Evolutionary conservation across 805 yeast species (phyloP), one percentile per base, ranked within the genome.

Genomic region (Saccharomycopsis sp.): DNA sequence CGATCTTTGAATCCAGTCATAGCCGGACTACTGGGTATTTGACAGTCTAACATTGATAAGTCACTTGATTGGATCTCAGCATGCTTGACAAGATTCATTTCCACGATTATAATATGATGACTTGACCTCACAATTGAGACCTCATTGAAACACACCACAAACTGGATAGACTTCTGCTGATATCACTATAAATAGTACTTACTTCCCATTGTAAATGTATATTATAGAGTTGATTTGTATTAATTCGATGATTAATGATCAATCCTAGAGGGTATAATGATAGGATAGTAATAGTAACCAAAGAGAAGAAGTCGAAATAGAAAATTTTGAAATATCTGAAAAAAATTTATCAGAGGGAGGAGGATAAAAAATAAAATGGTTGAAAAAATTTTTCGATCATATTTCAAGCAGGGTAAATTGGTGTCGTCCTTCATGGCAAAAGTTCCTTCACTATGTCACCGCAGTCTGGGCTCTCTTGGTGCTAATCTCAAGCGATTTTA

Each of bases 121-220:
- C n/a, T n/a, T n/a, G n/a, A n/a, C 37, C 37, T 29, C 37, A 29
- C 12, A 7, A 29, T 29, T 29, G 5, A 7, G 37, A 29, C 37
- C 37, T n/a, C n/a, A n/a, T n/a, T n/a, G n/a, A 29, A 29, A 12
- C 12, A 5, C 37, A 29, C 37, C 9, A 29, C 37, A 12, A 29
- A 29, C 5, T 12, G 37, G 12, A 29, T 29, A 29, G 9, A 29
- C 37, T 29, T 12, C 5, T 7, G 12, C 37, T 29, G 37, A 29
- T 29, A 7, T 29, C 5, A 29, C 37, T 5, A 29, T 29, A 29
- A 12, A 5, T 29, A 29, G 37, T 54, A 59, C 62, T 59, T 59
- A 59, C 62, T 59, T 56, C 61, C 61, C 61, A 58, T 58, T 58
- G 52, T 55, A 51, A 41, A 53, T 56, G n/a, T 37, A 56, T 51